A percentile compares a stretch with the other conserved stretches of the same genome.
These are phyloP conservation scores for Picea abies DNA, from an alignment of 83 land plant species.

Conservation along the genomic window DNA sequence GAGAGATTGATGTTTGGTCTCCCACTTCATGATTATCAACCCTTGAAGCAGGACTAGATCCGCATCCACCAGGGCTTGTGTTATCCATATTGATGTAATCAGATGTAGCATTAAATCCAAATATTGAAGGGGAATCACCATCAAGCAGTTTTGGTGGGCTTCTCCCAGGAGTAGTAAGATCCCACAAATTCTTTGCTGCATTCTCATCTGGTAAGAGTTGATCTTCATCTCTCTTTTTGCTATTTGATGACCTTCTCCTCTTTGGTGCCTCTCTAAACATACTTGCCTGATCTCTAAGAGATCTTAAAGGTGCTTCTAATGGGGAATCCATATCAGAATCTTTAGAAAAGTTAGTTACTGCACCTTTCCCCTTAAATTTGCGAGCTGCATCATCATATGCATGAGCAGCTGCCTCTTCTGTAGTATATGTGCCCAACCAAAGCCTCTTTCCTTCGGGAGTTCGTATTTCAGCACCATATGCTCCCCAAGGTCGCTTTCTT, in stretches of 20 bases:
- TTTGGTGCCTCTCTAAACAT: constrained; percentile 15
- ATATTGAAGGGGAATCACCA: background rate
- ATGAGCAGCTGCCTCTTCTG: constrained; percentile 55
- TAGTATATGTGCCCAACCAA: constrained; percentile 53
- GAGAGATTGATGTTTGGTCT: background rate
- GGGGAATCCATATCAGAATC: constrained; percentile 14
- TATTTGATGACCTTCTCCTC: constrained; percentile 19
- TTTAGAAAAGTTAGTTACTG: constrained; percentile 41
- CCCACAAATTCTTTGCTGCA: background rate
- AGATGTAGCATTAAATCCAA: background rate
- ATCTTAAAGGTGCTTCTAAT: background rate
- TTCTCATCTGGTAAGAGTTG: background rate
- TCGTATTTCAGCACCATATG: constrained; percentile 52
- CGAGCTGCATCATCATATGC: constrained; percentile 51
- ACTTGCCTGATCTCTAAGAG: constrained; percentile 11
- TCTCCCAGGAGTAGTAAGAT: background rate
- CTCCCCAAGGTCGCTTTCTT: constrained; percentile 54
- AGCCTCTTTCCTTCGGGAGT: constrained; percentile 54
- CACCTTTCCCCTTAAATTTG: constrained; percentile 33
- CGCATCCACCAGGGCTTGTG: background rate
- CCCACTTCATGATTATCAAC: background rate
- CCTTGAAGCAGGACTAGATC: constrained; percentile 5
- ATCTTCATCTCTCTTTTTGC: constrained; percentile 18
- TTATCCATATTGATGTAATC: background rate
- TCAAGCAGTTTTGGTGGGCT: background rate